Evolutionary conservation across 73 alveolate species (phyloP), one percentile per base, ranked within the genome.

Genomic region (Paramecium biaurelia): DNA sequence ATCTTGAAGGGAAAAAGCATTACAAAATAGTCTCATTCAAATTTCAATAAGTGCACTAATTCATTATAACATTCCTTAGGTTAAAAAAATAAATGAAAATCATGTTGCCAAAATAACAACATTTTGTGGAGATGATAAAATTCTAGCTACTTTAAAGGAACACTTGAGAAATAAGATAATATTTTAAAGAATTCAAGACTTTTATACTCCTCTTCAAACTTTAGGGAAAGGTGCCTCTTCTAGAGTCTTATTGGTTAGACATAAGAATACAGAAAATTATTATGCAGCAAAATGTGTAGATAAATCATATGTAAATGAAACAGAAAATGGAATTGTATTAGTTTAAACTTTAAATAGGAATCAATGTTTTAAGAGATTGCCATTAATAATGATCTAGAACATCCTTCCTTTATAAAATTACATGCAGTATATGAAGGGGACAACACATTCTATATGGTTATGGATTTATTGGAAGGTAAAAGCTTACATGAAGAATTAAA

Each of bases 361-460:
- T 89, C 94, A 10, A 76, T 89, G 63, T 63, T 70, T 34, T 45
- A 89, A 45, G 94, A 89, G 67, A 70, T 89, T 43, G 47, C 70
- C 24, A 89, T 89, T 3, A 89, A 70, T 28, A 76, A 82, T 72
- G 87, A 38, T 7, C 53, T 89, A 20, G 90, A 89, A 2, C 94
- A 89, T 72, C 94, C 94, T 26, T 58, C 74, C 28, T 76, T 89
- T 70, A 89, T 89, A 9, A 89, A 89, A 45, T 82, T 89, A 26
- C 87, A 89, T 70, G 94, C 85, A 68, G 94, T 89, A 18, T 89
- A 70, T 68, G 94, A 89, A 89, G 94, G 94, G 4, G 94, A 89
- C 28, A 76, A 89, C 42, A 89, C 94, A 37, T 89, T 89, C 68
- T 89, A 89, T 38, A 70, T 89, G 74, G 94, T 89, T 21, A 89